Evolutionary conservation across 805 yeast genomes (phyloP).

Genomic region (Kuraishia molischiana): DNA sequence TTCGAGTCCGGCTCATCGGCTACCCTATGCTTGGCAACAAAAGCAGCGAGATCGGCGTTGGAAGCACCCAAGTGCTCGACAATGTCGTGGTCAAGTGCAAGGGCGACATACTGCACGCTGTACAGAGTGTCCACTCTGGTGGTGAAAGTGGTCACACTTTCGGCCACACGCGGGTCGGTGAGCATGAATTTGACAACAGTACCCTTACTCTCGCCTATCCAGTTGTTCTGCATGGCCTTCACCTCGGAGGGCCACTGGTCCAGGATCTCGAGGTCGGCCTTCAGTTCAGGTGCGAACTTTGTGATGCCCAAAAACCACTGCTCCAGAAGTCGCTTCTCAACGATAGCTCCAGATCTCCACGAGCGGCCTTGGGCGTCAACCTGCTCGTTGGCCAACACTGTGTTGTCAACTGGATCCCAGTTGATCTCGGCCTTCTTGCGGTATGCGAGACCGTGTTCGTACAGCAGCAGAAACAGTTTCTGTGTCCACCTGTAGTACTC

Average conservation of each 20-base stretch:
- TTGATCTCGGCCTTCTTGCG: constrained; percentile 82
- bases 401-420: constrained; percentile 96
- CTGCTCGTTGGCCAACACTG: constrained; percentile 94
- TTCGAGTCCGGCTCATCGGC: constrained; percentile 36
- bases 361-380: constrained; percentile 86
- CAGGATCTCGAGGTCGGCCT: constrained; percentile 51
- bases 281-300: constrained; percentile 59
- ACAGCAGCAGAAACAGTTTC: constrained; percentile 63
- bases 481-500: constrained; percentile 93
- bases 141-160: constrained; percentile 52
- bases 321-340: constrained; percentile 68
- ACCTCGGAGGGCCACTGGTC: constrained; percentile 84
- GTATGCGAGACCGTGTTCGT: constrained; percentile 75
- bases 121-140: constrained; percentile 85
- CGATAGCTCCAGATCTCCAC: constrained; percentile 96
- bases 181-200: constrained; percentile 50
- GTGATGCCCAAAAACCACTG: constrained; percentile 97
- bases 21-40: constrained; percentile 25
- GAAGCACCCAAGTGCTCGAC: constrained; percentile 26
- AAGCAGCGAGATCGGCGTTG: constrained; percentile 32
- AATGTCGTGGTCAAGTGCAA: constrained; percentile 64
- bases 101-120: constrained; percentile 75
- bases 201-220: constrained; percentile 90
- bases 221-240: constrained; percentile 80
- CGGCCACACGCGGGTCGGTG: constrained; percentile 12